Evolutionary conservation across 176 grass and related monocot species (phyloP), one percentile per base, ranked within the genome.

Genomic region (Luzula sylvatica): DNA sequence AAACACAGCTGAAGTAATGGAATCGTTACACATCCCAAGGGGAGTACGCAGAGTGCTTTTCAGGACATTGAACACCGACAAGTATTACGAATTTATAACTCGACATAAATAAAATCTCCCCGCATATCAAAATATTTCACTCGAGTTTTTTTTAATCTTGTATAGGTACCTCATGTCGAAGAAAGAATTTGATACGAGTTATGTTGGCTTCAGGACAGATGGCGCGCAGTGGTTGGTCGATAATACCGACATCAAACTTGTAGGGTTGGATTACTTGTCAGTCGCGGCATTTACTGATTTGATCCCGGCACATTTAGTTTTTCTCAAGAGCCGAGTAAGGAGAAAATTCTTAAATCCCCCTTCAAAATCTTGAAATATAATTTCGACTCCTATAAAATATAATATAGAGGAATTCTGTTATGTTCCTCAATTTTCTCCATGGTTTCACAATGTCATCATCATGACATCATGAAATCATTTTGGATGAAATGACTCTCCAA

Each of bases 171-270:
- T 95, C 43, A 95, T 95, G 88, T 95, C 57, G 79, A 77, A 80
- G 29, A 83, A 68, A 52, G 76, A 45, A 66, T 75, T 55, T 60
- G 83, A 95, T 62, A 8, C 61, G 20, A 88, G 80, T 62, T 95
- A 73, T 47, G 71, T 79, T 50, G 83, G 83, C 26, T 95, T 86
- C 54, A 85, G 69, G 26, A 79, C 81, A 49, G 80, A 95, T 73
- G 90, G 80, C 27, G 74, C 84, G 0, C 80, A 68, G 42, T 95
- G 83, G 90, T 78, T 86, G 51, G 88, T 87, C 5, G 88, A 95
- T 57, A 87, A 87, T 60, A 95, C 88, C 5, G 88, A 95, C 24
- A 87, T 95, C 42, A 87, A 95, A 58, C 73, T 95, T 42, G 16
- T 87, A 96, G 90, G 90, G 8, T 12, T 82, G 20, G 80, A 96